Conservation (phyloP, 805 yeast species). For the Yarrowia divulgata region DNA sequence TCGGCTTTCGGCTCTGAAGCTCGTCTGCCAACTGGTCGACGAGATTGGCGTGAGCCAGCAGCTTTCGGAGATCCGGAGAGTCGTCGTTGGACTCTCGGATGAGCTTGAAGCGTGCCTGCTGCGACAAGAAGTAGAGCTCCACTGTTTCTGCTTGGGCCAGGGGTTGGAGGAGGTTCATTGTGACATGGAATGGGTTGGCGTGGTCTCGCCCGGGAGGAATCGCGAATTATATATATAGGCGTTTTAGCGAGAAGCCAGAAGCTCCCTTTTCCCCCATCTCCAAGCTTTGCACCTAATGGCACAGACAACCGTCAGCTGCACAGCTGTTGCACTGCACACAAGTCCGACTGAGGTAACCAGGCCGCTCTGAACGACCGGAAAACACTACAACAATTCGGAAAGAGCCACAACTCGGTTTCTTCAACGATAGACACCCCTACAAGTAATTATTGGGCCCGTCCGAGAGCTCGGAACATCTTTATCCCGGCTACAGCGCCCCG, state of each 20-base stretch:
- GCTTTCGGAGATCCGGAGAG: constrained; percentile 26
- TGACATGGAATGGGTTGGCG: not conserved
- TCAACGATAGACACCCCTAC: too few species aligned
- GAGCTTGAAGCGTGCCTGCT: constrained; percentile 20
- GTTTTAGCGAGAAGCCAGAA: too few species aligned
- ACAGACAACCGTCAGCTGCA: not conserved
- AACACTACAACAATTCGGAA: too few species aligned
- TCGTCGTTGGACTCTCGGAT: constrained; percentile 19
- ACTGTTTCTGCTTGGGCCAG: constrained; percentile 9
- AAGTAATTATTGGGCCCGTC: too few species aligned
- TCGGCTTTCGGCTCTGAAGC: constrained; percentile 8
- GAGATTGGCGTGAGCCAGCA: constrained; percentile 29
- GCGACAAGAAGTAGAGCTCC: constrained; percentile 8
- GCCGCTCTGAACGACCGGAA: too few species aligned
- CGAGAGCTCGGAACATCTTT: too few species aligned
- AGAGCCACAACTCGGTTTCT: too few species aligned
- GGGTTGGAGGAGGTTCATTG: not conserved
- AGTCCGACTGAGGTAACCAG: not conserved
- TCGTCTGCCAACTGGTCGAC: constrained; percentile 17
- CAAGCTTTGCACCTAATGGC: not conserved
- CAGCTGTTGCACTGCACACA: not conserved
- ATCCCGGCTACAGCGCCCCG: too few species aligned
- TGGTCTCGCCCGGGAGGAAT: not conserved
- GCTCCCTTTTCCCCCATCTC: not conserved
- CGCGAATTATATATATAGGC: not conserved